Conservation (phyloP, 2,329 filamentous ascomycete species). For the Curvularia sp. region DNA sequence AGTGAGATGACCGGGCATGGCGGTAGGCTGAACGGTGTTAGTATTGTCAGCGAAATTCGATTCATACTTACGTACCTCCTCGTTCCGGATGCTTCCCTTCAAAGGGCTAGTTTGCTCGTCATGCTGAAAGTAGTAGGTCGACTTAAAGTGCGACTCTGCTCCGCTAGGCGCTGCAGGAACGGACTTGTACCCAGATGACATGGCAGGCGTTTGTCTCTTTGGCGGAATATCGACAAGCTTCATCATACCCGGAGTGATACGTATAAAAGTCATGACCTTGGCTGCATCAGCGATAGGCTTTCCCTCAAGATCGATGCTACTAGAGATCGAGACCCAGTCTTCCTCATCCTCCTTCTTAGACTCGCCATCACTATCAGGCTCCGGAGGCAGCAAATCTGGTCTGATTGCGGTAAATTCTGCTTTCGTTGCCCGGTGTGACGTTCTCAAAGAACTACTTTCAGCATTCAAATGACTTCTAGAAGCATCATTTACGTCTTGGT, state of each 20-base stretch:
- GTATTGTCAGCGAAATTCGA: background rate
- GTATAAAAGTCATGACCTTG: constrained; percentile 18
- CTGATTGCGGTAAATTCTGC: constrained; percentile 6
- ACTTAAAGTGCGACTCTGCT: background rate
- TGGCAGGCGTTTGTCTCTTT: constrained; percentile 14
- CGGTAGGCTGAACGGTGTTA: constrained; percentile 9
- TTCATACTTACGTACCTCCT: constrained; percentile 10
- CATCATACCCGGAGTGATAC: constrained; percentile 26
- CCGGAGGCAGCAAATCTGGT: background rate
- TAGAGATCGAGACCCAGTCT: constrained; percentile 21
- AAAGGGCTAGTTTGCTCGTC: constrained; percentile 8
- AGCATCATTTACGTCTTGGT: constrained; percentile 11
- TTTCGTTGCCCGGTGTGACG: constrained; percentile 24
- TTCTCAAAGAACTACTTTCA: constrained; percentile 13
- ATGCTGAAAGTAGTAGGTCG: constrained; percentile 6
- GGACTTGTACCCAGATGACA: background rate
- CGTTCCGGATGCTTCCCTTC: constrained; percentile 7
- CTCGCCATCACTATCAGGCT: background rate
- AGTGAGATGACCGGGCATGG: background rate
- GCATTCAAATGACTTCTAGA: constrained; percentile 21
- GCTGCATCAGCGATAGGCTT: constrained; percentile 29
- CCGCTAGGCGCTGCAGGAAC: background rate
- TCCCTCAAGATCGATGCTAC: constrained; percentile 31
- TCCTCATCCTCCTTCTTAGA: constrained; percentile 18
- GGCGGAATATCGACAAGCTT: constrained; percentile 34